Percentiles rank a stretch among this genome's conserved stretches.
phyloP scores from a whole-genome alignment of 2,329 filamentous ascomycete genomes.

The Orbilia ellipsospora region DNA sequence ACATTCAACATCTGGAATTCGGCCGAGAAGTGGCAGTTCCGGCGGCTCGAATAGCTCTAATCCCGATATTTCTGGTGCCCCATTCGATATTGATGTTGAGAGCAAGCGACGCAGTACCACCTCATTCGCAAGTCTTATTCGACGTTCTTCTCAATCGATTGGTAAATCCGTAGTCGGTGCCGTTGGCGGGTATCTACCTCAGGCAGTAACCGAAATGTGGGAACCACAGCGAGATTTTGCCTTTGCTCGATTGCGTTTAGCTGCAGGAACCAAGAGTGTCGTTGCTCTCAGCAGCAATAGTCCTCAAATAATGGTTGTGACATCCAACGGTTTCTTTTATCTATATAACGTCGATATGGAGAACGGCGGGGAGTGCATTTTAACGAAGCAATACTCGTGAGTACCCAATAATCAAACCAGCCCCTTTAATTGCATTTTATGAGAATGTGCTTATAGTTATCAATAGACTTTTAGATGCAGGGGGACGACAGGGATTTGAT shows the following conservation, averaged over 20 bases:
- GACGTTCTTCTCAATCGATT: conserved; percentile 94
- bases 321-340: conserved; percentile 93
- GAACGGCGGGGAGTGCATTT: conserved; percentile 87
- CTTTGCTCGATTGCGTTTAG: conserved; percentile 89
- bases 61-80: conserved; percentile 56
- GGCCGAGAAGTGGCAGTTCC: conserved; percentile 52
- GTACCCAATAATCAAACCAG: conserved; percentile 62
- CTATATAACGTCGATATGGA: conserved; percentile 96
- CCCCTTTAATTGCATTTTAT: too few species aligned
- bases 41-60: conserved; percentile 49
- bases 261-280: conserved; percentile 72
- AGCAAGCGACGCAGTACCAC: conserved; percentile 70
- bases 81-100: conserved; percentile 58
- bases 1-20: conserved; percentile 28
- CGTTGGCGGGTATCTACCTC: conserved; percentile 89
- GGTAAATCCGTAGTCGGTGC: conserved; percentile 87
- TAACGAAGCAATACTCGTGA: conserved; percentile 94
- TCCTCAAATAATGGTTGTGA: conserved; percentile 97
- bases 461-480: conserved; percentile 45
- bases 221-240: conserved; percentile 95
- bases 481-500: conserved; percentile 44
- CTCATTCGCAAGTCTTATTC: conserved; percentile 82
- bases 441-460: too few species aligned
- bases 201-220: conserved; percentile 97
- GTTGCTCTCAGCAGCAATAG: conserved; percentile 96